A percentile compares a stretch with the other conserved stretches of the same genome.
These are phyloP conservation scores for Stephania yunnanensis DNA, from an alignment of 164 flowering plant genomes.

Conservation along the genomic window DNA sequence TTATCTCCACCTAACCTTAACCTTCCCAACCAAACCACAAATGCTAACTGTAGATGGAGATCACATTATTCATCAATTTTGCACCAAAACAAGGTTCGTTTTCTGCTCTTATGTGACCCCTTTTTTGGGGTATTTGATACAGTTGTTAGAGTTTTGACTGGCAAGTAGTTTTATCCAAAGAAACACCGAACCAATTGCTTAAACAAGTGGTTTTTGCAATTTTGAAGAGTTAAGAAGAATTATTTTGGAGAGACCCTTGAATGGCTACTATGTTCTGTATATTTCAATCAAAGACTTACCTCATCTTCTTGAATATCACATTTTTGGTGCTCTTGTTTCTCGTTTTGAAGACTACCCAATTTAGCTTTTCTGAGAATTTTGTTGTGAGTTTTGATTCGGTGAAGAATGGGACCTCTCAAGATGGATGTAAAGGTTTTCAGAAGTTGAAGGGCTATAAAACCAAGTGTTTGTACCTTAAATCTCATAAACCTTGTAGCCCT, in stretches of 20 bases:
- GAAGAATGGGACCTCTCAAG: not conserved
- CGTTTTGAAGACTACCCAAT: conserved; percentile 1
- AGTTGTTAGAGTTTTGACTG: not conserved
- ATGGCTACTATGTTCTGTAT: conserved; percentile 7
- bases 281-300: conserved; percentile 3
- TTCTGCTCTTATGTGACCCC: not conserved
- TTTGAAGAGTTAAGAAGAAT: not conserved
- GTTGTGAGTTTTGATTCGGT: not conserved
- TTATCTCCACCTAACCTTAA: not conserved
- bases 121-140: not conserved
- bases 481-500: conserved; percentile 37
- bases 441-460: conserved; percentile 23
- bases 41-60: not conserved
- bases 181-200: not conserved
- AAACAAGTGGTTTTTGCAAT: not conserved
- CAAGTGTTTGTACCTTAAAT: conserved; percentile 45
- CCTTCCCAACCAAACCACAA: not conserved
- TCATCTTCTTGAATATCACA: conserved; percentile 18
- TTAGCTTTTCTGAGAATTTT: not conserved
- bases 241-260: not conserved
- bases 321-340: conserved; percentile 15
- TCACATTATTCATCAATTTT: not conserved
- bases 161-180: not conserved
- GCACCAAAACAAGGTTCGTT: not conserved
- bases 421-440: conserved; percentile 24